A percentile compares a stretch with the other conserved stretches of the same genome.
These are phyloP conservation scores for Carnegiea gigantea DNA, from an alignment of 179 eudicot species.

Conservation along the genomic window DNA sequence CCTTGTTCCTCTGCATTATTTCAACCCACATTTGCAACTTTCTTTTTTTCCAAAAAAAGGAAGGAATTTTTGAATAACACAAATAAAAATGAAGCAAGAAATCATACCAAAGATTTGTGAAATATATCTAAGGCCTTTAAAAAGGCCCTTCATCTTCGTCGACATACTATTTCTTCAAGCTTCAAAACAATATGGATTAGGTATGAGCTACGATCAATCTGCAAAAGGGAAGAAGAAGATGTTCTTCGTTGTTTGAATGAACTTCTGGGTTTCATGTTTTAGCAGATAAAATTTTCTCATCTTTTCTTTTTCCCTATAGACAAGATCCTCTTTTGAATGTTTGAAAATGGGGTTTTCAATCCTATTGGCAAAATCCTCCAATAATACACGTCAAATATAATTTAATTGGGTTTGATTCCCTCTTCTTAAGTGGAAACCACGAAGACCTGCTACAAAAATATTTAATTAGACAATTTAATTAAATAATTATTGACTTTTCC, in stretches of 20 bases:
- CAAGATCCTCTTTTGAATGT: constrained; percentile 11
- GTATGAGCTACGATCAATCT: constrained; percentile 12
- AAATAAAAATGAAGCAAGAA: neutral
- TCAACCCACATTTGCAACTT: neutral
- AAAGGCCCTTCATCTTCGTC: constrained; percentile 35
- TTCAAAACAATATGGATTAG: neutral
- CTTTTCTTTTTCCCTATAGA: constrained; percentile 10
- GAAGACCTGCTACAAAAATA: constrained; percentile 19
- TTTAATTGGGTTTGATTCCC: constrained; percentile 14
- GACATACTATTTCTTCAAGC: constrained; percentile 21
- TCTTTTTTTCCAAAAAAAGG: neutral
- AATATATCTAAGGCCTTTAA: constrained; percentile 43
- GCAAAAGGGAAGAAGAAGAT: neutral
- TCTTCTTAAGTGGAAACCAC: constrained; percentile 31
- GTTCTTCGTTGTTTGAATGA: neutral
- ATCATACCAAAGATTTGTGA: constrained; percentile 39
- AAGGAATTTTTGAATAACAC: neutral
- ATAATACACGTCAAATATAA: constrained; percentile 23
- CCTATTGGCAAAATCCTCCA: constrained; percentile 10
- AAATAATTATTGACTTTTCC: constrained; percentile 5
- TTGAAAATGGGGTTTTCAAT: constrained; percentile 10
- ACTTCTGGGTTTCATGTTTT: neutral
- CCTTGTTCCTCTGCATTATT: constrained; percentile 28
- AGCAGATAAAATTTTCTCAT: neutral
- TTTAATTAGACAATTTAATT: neutral